phyloP scores from a whole-genome alignment of 805 yeast species.

The Myxozyma mucilagina region DNA sequence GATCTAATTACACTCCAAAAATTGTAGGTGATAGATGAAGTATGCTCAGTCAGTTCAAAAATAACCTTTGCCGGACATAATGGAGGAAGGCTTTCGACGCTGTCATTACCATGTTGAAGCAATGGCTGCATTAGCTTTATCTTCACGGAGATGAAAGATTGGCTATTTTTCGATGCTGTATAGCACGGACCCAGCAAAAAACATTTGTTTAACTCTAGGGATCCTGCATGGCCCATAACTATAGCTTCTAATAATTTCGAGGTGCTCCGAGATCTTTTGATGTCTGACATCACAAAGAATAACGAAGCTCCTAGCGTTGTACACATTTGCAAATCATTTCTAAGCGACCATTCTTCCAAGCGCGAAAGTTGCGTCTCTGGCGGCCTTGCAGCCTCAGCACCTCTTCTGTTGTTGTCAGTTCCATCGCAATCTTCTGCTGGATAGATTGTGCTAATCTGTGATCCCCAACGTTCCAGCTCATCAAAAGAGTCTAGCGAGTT shows the following conservation, averaged over 20 bases:
- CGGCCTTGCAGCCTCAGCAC: not conserved
- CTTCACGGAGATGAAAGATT: not conserved
- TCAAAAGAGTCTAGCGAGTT: not conserved
- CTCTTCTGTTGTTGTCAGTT: not conserved
- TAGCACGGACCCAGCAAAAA: slow-evolving; percentile 1
- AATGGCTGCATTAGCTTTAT: not conserved
- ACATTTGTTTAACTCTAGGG: not conserved
- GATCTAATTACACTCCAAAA: not conserved
- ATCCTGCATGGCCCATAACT: not conserved
- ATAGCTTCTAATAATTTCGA: not conserved
- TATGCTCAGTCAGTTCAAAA: not conserved
- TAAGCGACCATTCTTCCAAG: slow-evolving; percentile 2
- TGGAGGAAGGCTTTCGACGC: no score
- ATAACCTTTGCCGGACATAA: not conserved
- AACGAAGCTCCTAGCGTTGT: not conserved
- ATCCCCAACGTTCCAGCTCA: not conserved
- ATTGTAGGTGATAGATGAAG: not conserved
- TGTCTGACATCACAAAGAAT: not conserved
- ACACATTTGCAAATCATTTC: not conserved
- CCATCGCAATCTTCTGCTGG: not conserved
- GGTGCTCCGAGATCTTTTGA: not conserved
- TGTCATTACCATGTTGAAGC: no score
- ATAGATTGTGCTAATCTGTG: not conserved
- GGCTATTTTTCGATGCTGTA: not conserved
- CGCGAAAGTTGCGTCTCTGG: not conserved